Conservation (phyloP, 805 yeast genomes). For the Pichia membranifaciens region DNA sequence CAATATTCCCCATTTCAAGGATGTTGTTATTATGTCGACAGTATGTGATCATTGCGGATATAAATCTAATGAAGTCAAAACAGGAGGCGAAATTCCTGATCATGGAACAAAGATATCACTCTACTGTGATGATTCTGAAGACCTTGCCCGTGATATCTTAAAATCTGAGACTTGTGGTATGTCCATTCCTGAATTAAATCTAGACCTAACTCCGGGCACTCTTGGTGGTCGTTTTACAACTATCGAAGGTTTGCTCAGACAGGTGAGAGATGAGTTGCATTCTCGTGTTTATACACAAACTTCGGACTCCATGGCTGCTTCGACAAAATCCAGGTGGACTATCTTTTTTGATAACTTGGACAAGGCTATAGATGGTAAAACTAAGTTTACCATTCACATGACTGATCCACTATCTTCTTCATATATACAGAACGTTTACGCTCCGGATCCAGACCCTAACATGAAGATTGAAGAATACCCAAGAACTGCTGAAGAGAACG, state of each 20-base stretch:
- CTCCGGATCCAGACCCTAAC: conserved; percentile 97
- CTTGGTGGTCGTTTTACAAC: conserved; percentile 98
- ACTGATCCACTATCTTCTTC: conserved; percentile 95
- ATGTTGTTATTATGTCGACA: conserved; percentile 94
- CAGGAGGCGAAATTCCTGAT: conserved; percentile 94
- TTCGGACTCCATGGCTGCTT: conserved; percentile 85
- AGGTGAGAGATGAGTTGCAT: conserved; percentile 85
- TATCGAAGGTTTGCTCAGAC: conserved; percentile 83
- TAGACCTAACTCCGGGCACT: conserved; percentile 94
- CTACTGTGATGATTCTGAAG: conserved; percentile 81
- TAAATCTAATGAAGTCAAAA: conserved; percentile 94
- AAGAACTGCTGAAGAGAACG: conserved; percentile 85
- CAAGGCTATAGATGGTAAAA: conserved; percentile 74
- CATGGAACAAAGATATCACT: conserved; percentile 73
- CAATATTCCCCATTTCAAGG: conserved; percentile 96
- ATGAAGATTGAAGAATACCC: conserved; percentile 88
- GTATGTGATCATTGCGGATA: conserved; percentile 90
- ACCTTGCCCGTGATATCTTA: conserved; percentile 87
- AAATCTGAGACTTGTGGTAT: conserved; percentile 92
- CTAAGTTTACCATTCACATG: conserved; percentile 79
- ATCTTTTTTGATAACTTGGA: conserved; percentile 67
- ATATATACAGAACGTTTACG: conserved; percentile 95
- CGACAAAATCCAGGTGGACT: conserved; percentile 76
- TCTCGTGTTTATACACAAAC: conserved; percentile 78
- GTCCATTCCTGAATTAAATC: conserved; percentile 76